Evolutionary conservation across 768 basidiomycete genomes (phyloP).

Genomic region (Russula foetens): DNA sequence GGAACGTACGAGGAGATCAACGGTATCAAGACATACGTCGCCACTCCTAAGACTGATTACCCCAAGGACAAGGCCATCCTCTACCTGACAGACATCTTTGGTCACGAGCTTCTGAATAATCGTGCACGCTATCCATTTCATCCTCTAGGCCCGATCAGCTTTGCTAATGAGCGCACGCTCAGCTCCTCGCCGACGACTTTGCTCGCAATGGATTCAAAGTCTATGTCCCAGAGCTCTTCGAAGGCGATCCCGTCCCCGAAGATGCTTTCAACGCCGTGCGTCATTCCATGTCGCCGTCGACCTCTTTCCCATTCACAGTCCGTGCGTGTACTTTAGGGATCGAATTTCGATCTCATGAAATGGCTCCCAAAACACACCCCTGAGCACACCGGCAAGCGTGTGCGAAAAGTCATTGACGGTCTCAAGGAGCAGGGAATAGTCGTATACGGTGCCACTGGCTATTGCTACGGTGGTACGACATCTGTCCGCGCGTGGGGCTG

Average conservation of each 20-base stretch:
- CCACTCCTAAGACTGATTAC: conserved; percentile 33
- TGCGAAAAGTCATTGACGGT: conserved; percentile 23
- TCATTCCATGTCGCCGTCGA: neutral
- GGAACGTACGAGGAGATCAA: conserved; percentile 30
- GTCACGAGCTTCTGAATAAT: conserved; percentile 29
- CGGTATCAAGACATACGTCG: conserved; percentile 35
- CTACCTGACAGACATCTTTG: conserved; percentile 34
- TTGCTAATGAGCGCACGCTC: neutral
- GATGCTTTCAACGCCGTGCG: conserved; percentile 20
- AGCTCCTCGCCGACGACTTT: conserved; percentile 40
- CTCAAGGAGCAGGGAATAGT: conserved; percentile 28
- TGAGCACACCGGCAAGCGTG: conserved; percentile 13
- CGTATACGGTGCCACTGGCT: conserved; percentile 25
- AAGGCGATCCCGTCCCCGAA: conserved; percentile 23
- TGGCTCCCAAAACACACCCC: conserved; percentile 19
- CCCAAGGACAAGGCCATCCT: conserved; percentile 35
- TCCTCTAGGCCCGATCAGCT: neutral
- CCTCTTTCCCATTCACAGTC: neutral
- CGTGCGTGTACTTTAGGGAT: neutral
- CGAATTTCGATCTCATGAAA: neutral
- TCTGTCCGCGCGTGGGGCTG: too few species aligned
- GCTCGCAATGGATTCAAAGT: conserved; percentile 31
- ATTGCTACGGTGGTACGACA: conserved; percentile 23
- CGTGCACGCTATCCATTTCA: conserved; percentile 12
- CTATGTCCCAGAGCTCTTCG: conserved; percentile 16